phyloP scores from a whole-genome alignment of 495 filamentous ascomycete genomes.

The Aspergillus indologenus region DNA sequence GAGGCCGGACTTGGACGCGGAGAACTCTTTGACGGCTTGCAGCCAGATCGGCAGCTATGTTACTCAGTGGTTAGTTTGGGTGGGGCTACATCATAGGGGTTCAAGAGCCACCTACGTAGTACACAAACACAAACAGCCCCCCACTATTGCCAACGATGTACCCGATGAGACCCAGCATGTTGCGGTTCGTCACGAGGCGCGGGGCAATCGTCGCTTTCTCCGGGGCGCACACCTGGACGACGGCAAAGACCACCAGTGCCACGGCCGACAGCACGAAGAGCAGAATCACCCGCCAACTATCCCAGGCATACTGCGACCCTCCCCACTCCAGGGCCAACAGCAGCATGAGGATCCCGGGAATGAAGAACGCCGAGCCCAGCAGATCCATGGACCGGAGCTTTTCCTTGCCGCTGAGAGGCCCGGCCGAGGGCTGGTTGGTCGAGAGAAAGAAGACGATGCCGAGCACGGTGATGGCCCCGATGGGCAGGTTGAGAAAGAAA shows the following conservation, averaged over 20 bases:
- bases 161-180: too few species aligned
- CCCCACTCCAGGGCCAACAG: constrained; percentile 68
- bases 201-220: constrained; percentile 34
- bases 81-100: too few species aligned
- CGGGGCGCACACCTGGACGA: constrained; percentile 34
- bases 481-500: constrained; percentile 59
- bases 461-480: constrained; percentile 23
- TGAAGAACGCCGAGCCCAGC: constrained; percentile 49
- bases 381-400: constrained; percentile 38
- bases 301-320: constrained; percentile 54
- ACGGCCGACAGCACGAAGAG: constrained; percentile 37
- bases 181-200: constrained; percentile 38
- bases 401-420: constrained; percentile 21
- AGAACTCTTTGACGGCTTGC: too few species aligned
- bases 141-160: too few species aligned
- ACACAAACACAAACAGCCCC: too few species aligned
- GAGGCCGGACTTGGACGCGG: too few species aligned
- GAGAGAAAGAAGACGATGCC: constrained; percentile 25
- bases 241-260: constrained; percentile 17
- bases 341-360: constrained; percentile 53
- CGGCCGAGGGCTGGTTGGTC: constrained; percentile 14
- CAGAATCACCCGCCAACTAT: constrained; percentile 41
- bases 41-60: too few species aligned
- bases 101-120: too few species aligned
- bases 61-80: too few species aligned